These are phyloP conservation scores for Microdochium bolleyi DNA, from an alignment of 2,329 filamentous ascomycete species.

Conservation along the genomic window DNA sequence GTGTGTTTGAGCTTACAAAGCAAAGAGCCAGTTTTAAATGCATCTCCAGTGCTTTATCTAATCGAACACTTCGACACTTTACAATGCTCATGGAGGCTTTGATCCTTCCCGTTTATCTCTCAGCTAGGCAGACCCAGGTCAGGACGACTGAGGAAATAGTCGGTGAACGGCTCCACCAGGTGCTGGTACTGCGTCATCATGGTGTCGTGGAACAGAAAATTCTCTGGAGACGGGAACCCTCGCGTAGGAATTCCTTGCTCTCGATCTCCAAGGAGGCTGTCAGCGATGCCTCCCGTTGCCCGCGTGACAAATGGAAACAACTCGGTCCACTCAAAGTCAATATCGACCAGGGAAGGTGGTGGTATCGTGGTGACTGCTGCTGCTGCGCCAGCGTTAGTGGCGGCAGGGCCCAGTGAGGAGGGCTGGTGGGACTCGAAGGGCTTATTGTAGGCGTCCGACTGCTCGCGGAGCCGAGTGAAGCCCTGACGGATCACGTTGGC, in stretches of 20 bases:
- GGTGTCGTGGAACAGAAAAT: constrained; percentile 12
- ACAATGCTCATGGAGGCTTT: too few relatives aligned
- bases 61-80: too few relatives aligned
- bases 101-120: too few relatives aligned
- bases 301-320: constrained; percentile 25
- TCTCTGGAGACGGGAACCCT: constrained; percentile 10
- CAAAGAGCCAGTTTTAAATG: too few relatives aligned
- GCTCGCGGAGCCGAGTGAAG: constrained; percentile 16
- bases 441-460: constrained; percentile 2
- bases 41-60: too few relatives aligned
- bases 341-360: too few relatives aligned
- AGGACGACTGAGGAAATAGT: constrained; percentile 7
- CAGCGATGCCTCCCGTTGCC: constrained; percentile 18
- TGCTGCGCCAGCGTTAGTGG: too few relatives aligned
- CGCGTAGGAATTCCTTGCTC: constrained; percentile 9
- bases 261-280: constrained; percentile 12
- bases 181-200: constrained; percentile 14
- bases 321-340: constrained; percentile 21
- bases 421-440: background rate
- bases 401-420: too few relatives aligned
- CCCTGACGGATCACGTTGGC: constrained; percentile 23
- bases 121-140: too few relatives aligned
- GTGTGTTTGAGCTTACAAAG: too few relatives aligned
- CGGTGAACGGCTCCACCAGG: constrained; percentile 9
- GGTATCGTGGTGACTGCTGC: too few relatives aligned